These are phyloP conservation scores for Gossypium rotundifolium DNA, from an alignment of 345 rosid genomes.

Conservation along the genomic window DNA sequence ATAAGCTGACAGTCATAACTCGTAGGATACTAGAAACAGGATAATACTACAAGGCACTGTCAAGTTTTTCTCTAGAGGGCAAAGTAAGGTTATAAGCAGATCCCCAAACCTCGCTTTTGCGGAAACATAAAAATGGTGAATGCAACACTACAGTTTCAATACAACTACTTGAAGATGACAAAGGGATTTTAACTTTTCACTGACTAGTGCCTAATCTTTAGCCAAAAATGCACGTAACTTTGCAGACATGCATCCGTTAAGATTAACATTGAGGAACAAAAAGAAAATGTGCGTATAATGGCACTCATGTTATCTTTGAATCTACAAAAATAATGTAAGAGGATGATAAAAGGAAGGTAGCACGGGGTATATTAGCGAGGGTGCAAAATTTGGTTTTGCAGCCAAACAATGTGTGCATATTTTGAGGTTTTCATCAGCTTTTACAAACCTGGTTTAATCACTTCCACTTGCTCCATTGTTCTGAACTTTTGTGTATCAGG, in stretches of 20 bases:
- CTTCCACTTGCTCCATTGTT: slow-evolving; percentile 29
- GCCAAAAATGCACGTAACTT: not conserved
- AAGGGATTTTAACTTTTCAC: not conserved
- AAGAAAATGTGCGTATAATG: not conserved
- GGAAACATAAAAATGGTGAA: not conserved
- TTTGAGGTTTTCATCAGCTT: not conserved
- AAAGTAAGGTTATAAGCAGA: not conserved
- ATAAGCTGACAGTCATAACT: not conserved
- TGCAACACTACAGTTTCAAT: not conserved
- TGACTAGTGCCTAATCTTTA: not conserved
- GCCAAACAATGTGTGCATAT: not conserved
- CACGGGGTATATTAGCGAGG: not conserved
- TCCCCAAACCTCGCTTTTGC: not conserved
- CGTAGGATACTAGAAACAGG: not conserved
- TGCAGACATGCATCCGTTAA: not conserved
- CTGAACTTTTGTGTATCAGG: slow-evolving; percentile 9
- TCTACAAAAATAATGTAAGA: not conserved
- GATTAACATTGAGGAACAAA: not conserved
- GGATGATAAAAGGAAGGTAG: not conserved
- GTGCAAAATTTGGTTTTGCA: not conserved
- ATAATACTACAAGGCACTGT: not conserved
- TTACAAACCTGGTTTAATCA: slow-evolving; percentile 31
- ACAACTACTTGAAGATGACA: not conserved
- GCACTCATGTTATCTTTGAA: not conserved
- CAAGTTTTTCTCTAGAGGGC: not conserved